A percentile compares a stretch with the other conserved stretches of the same genome.
Conservation (phyloP, 345 rosid species). For the Hirschfeldia incana region DNA sequence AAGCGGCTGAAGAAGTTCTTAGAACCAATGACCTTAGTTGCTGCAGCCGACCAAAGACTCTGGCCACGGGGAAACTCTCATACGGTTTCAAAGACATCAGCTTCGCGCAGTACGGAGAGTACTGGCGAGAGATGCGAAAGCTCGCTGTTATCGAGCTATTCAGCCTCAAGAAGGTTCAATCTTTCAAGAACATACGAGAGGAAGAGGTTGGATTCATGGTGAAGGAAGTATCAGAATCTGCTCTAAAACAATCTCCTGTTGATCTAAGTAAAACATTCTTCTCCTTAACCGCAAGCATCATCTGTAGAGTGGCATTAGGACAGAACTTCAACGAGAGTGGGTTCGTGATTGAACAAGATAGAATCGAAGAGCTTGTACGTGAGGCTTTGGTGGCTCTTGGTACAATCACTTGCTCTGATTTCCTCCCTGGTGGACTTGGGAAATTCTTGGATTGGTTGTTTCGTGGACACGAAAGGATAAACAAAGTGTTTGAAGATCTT, state of each 20-base stretch:
- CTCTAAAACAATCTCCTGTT: not conserved
- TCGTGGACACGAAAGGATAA: slow-evolving; percentile 29
- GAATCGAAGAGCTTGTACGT: slow-evolving; percentile 32
- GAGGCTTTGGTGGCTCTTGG: slow-evolving; percentile 33
- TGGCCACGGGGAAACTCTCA: slow-evolving; percentile 37
- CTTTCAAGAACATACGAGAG: slow-evolving; percentile 39
- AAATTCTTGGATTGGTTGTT: slow-evolving; percentile 35
- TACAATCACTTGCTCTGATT: slow-evolving; percentile 12
- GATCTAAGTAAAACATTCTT: slow-evolving; percentile 33
- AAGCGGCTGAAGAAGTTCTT: slow-evolving; percentile 15
- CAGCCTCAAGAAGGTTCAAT: slow-evolving; percentile 33
- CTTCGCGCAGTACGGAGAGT: slow-evolving; percentile 39
- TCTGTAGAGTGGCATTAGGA: slow-evolving; percentile 44
- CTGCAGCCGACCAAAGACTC: slow-evolving; percentile 11
- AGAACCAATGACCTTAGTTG: not conserved
- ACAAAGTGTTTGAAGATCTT: slow-evolving; percentile 34
- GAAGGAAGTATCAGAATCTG: slow-evolving; percentile 24
- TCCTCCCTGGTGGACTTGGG: not conserved
- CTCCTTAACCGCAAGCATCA: slow-evolving; percentile 27
- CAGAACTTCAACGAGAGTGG: slow-evolving; percentile 37
- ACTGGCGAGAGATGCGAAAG: slow-evolving; percentile 49
- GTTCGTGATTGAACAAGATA: slow-evolving; percentile 8
- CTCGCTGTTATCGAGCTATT: slow-evolving; percentile 42
- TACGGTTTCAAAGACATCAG: slow-evolving; percentile 44
- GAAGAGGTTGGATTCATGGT: slow-evolving; percentile 43